Conservation (phyloP, 805 yeast genomes). For the Candida lessepsii region DNA sequence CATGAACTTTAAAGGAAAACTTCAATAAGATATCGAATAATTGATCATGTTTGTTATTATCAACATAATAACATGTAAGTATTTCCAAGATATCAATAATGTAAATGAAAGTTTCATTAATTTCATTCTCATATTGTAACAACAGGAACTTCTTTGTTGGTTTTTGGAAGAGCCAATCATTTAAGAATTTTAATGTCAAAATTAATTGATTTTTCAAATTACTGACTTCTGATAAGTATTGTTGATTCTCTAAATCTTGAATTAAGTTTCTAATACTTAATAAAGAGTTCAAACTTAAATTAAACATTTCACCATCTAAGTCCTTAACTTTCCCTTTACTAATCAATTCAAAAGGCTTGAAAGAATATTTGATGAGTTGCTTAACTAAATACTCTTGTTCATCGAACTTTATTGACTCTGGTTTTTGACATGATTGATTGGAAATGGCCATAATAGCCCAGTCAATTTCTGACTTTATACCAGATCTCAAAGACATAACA, state of each 20-base stretch:
- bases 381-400: slow-evolving; percentile 41
- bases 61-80: slow-evolving; percentile 76
- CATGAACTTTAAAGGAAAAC: slow-evolving; percentile 53
- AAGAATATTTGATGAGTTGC: slow-evolving; percentile 38
- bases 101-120: slow-evolving; percentile 63
- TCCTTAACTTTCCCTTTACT: slow-evolving; percentile 17
- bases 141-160: slow-evolving; percentile 16
- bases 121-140: slow-evolving; percentile 26
- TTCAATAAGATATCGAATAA: slow-evolving; percentile 56
- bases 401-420: slow-evolving; percentile 49
- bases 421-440: slow-evolving; percentile 48
- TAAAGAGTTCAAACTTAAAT: slow-evolving; percentile 45
- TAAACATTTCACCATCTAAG: slow-evolving; percentile 21
- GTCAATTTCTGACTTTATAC: slow-evolving; percentile 62
- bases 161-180: slow-evolving; percentile 28
- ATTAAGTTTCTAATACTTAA: slow-evolving; percentile 76
- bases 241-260: slow-evolving; percentile 82
- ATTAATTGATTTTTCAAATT: slow-evolving; percentile 47
- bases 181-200: slow-evolving; percentile 42
- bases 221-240: slow-evolving; percentile 59
- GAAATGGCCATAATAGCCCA: slow-evolving; percentile 65
- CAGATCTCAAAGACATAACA: slow-evolving; percentile 65
- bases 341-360: slow-evolving; percentile 30
- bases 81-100: slow-evolving; percentile 81
- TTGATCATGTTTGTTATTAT: slow-evolving; percentile 68